Base-by-base conservation (phyloP, 768 basidiomycete species). In the Auriscalpium microsporum region DNA sequence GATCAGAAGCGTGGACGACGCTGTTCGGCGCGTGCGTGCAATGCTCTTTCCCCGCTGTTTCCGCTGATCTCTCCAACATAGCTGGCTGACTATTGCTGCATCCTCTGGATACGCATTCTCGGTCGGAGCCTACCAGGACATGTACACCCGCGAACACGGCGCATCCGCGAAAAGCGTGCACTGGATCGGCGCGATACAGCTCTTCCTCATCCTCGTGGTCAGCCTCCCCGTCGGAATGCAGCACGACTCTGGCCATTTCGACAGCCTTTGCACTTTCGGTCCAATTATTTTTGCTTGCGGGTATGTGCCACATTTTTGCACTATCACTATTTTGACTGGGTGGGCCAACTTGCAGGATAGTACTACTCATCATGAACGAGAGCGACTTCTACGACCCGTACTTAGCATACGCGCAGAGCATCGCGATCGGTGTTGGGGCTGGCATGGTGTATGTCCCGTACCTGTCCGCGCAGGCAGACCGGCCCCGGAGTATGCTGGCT, bases 231-330 rank as follows among this genome's bases (percentile, higher is more conserved):
- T 72, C 9, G 78, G 77, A 6, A 65, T 67, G 9, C 68, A 72
- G 9, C 77, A 77, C 53, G 78, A 81, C 57, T 66, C 68, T 8
- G 78, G 79, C 38, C 78, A 78, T 58, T 80, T 78, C 71, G 73
- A 53, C 57, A 63, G 69, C 62, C 61, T 63, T 17, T 42, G 68
- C 63, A 8, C 53, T 58, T 45, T 56, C 65, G 42, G 70, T 45
- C 52, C 48, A 49, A 21, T 61, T 17, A 58, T 59, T 45, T 58
- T 58, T 44, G 50, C 64, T 28, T 67, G 67, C 65, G 68, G 52
- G 45, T 59, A 50, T 45, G 59, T 73, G 40, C 7, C 17, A 28
- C 11, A 19, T 13, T 28, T 23, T 34, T 23, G 8, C 10, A 63
- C 59, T 16, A 66, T 67, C 28, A 28, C 28, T 28, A 28, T 56